phyloP scores from a whole-genome alignment of 345 rosid genomes.

The Pistacia atlantica region DNA sequence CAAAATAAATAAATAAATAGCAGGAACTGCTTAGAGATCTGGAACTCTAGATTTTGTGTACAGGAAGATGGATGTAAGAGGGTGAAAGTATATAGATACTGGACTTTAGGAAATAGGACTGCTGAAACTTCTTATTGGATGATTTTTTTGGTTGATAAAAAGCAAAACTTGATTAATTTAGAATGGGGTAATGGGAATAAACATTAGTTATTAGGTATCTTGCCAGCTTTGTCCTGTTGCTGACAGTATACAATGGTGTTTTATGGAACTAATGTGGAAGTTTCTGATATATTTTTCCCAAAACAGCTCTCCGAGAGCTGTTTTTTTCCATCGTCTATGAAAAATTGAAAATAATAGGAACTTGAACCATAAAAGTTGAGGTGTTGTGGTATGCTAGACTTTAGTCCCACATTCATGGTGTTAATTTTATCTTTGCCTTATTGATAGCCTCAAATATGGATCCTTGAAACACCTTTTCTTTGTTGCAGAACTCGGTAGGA shows the following conservation, averaged over 20 bases:
- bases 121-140: neutral
- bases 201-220: neutral
- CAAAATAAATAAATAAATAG: neutral
- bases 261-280: neutral
- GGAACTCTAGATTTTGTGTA: neutral
- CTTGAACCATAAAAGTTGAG: too few species aligned
- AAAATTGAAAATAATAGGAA: too few species aligned
- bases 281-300: neutral
- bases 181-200: neutral
- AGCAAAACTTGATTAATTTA: too few species aligned
- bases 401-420: too few species aligned
- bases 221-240: neutral
- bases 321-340: neutral
- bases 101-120: neutral
- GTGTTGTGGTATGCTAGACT: too few species aligned
- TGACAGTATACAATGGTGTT: neutral
- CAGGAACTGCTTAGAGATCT: neutral
- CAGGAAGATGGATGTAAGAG: too few species aligned
- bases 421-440: conserved; percentile 3
- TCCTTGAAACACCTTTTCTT: conserved; percentile 18
- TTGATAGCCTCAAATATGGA: conserved; percentile 9
- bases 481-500: conserved; percentile 66
- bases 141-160: too few species aligned
- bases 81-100: too few species aligned
- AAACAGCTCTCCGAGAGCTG: neutral